A percentile compares a stretch with the other conserved stretches of the same genome.
These are phyloP conservation scores for Schwanniomyces etchellsii DNA, from an alignment of 1,139 yeast species.

Conservation along the genomic window DNA sequence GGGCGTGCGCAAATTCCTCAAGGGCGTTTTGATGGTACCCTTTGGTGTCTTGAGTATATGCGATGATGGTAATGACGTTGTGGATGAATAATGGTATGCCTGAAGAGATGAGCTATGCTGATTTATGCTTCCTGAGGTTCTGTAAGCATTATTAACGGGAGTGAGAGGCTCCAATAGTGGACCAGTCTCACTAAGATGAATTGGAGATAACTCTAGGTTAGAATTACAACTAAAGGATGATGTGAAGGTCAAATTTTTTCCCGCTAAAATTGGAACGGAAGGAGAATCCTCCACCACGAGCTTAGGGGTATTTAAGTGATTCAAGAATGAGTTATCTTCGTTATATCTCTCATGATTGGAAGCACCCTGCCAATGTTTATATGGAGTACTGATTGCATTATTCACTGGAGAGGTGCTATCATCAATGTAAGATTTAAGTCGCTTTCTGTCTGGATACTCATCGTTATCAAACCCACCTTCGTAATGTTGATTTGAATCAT, in stretches of 20 bases:
- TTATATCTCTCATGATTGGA: background rate
- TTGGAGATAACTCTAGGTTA: conserved; percentile 58
- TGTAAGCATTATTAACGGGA: conserved; percentile 29
- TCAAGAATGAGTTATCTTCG: background rate
- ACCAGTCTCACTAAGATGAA: conserved; percentile 53
- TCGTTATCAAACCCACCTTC: conserved; percentile 1
- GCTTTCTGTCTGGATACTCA: conserved; percentile 2
- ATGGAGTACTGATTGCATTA: background rate
- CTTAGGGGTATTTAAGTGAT: conserved; percentile 17
- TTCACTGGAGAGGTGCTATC: no score
- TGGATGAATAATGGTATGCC: conserved; percentile 3
- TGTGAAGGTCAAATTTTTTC: conserved; percentile 40
- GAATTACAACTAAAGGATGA: conserved; percentile 66
- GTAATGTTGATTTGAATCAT: background rate
- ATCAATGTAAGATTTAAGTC: conserved; percentile 1
- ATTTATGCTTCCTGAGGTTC: conserved; percentile 4
- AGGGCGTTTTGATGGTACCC: conserved; percentile 32
- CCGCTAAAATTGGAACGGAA: conserved; percentile 35
- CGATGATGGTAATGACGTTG: conserved; percentile 4
- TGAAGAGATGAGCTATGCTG: conserved; percentile 2
- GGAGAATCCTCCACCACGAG: conserved; percentile 32
- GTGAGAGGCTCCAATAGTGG: conserved; percentile 57
- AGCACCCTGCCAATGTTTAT: no score
- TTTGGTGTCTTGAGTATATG: conserved; percentile 21
- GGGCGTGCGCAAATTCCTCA: conserved; percentile 35